phyloP scores from a whole-genome alignment of 208 protist species.

The Acanthamoeba castellanii region DNA sequence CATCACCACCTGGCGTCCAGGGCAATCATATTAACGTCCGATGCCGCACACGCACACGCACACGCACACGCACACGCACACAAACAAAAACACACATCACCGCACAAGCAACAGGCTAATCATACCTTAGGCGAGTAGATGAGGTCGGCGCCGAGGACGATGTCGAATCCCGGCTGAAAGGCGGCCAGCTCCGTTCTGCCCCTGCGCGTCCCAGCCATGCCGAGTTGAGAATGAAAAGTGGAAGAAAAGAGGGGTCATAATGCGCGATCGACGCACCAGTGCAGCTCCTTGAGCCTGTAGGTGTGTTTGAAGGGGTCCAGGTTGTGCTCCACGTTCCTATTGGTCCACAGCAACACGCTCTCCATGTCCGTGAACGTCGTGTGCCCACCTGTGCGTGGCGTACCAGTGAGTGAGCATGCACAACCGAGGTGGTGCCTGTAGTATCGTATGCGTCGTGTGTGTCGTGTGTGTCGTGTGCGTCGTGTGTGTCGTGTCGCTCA shows the following conservation, averaged over 20 bases:
- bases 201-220: background rate
- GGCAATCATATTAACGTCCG: background rate
- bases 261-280: background rate
- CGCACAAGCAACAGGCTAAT: no score
- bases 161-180: conserved; percentile 47
- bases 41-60: background rate
- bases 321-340: background rate
- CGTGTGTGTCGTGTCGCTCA: background rate
- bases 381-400: background rate
- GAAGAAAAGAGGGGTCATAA: background rate
- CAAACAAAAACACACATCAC: no score
- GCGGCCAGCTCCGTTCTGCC: background rate
- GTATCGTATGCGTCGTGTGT: background rate
- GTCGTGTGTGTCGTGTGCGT: background rate
- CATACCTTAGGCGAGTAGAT: conserved; percentile 43
- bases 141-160: conserved; percentile 40
- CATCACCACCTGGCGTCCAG: conserved; percentile 22
- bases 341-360: conserved; percentile 4
- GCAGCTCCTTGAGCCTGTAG: background rate
- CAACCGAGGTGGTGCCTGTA: background rate
- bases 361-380: conserved; percentile 59
- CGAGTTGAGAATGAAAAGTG: background rate
- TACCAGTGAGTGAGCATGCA: background rate
- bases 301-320: background rate
- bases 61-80: background rate